These are phyloP conservation scores for Vanrija pseudolonga DNA, from an alignment of 1,284 basidiomycete species.

Conservation along the genomic window DNA sequence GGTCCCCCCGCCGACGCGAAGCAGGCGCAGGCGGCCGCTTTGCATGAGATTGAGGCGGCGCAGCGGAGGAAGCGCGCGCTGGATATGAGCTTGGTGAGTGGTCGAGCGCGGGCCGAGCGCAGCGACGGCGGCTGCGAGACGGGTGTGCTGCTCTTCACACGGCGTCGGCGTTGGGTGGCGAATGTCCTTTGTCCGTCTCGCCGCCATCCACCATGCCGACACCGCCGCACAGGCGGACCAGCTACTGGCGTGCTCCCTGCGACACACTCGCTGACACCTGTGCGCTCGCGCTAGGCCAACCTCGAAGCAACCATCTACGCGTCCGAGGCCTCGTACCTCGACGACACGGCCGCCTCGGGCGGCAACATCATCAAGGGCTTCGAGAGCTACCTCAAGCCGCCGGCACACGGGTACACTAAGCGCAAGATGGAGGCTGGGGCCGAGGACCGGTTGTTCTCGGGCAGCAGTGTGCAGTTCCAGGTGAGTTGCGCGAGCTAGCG, in stretches of 20 bases:
- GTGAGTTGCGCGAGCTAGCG: constrained; percentile 18
- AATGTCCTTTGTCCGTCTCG: neutral
- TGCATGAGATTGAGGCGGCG: constrained; percentile 42
- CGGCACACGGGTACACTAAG: constrained; percentile 25
- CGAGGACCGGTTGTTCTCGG: constrained; percentile 49
- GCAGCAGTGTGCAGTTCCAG: constrained; percentile 46
- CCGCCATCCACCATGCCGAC: no score
- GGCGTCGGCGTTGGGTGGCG: neutral
- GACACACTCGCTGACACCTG: constrained; percentile 4
- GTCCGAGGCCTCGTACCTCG: constrained; percentile 52
- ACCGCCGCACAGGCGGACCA: no score
- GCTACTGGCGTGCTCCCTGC: no score
- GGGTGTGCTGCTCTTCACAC: no score
- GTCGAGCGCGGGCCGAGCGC: no score
- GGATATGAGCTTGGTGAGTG: constrained; percentile 36
- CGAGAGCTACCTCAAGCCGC: constrained; percentile 50
- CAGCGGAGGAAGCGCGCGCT: constrained; percentile 37
- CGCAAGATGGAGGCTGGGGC: constrained; percentile 45
- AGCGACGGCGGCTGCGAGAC: no score
- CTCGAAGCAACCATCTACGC: constrained; percentile 52
- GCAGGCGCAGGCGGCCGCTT: constrained; percentile 42
- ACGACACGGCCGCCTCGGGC: constrained; percentile 45
- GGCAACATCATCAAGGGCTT: constrained; percentile 53
- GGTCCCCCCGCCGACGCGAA: constrained; percentile 47
- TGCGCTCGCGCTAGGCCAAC: constrained; percentile 46